Percentiles rank a stretch among this genome's conserved stretches.
Conservation (phyloP, 2,329 filamentous ascomycete species). For the Fusarium albosuccineum region DNA sequence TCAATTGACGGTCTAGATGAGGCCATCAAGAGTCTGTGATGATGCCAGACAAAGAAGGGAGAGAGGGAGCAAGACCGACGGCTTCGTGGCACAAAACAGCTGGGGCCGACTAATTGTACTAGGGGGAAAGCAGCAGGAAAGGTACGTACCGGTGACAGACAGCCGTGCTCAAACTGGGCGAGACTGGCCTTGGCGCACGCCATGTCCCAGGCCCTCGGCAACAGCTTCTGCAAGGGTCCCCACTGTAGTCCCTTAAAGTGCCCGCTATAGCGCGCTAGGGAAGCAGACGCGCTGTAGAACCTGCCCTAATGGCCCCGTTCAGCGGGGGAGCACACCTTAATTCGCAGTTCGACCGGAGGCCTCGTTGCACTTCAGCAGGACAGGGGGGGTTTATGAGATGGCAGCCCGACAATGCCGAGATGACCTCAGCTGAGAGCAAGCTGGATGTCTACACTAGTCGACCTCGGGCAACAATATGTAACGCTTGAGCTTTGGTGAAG, state of each 20-base stretch:
- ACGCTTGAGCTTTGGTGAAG: no score
- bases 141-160: constrained; percentile 35
- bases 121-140: constrained; percentile 26
- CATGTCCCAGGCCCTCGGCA: constrained; percentile 39
- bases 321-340: constrained; percentile 15
- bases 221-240: constrained; percentile 31
- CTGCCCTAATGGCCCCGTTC: constrained; percentile 12
- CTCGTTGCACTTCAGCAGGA: constrained; percentile 39
- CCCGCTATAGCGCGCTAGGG: constrained; percentile 28
- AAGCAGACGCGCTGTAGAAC: constrained; percentile 14
- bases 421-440: constrained; percentile 28
- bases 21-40: constrained; percentile 25
- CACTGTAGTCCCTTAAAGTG: constrained; percentile 23
- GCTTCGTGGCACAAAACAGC: constrained; percentile 40
- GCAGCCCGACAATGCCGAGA: constrained; percentile 20
- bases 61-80: constrained; percentile 26
- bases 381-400: constrained; percentile 27
- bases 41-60: constrained; percentile 28
- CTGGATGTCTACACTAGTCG: neutral
- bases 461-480: neutral
- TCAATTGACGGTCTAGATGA: constrained; percentile 27
- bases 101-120: constrained; percentile 27
- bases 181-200: constrained; percentile 41
- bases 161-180: constrained; percentile 35
- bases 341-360: constrained; percentile 22